These are phyloP conservation scores for Brassica cretica DNA, from an alignment of 345 rosid species.

Conservation along the genomic window DNA sequence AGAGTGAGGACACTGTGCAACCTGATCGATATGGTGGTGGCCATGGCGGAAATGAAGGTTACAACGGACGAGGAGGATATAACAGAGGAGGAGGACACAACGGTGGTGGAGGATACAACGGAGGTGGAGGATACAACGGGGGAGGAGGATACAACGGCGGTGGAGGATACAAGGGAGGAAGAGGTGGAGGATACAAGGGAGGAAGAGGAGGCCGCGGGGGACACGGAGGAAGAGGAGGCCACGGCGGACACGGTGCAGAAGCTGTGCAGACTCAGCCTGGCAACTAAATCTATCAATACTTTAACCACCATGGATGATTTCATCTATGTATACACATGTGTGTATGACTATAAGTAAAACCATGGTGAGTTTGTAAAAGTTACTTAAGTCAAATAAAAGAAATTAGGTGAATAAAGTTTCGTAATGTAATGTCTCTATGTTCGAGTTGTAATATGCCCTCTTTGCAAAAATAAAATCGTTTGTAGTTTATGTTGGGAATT, in stretches of 20 bases:
- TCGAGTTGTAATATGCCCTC: slow-evolving; percentile 6
- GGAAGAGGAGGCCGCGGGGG: slow-evolving; percentile 16
- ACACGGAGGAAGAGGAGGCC: slow-evolving; percentile 19
- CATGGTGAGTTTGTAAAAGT: slow-evolving; percentile 24
- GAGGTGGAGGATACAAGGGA: not conserved
- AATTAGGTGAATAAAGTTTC: not conserved
- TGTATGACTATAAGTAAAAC: slow-evolving; percentile 12
- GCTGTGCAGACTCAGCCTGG: slow-evolving; percentile 25
- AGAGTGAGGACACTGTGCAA: slow-evolving; percentile 21
- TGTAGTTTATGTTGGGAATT: too few species aligned
- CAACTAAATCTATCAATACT: not conserved
- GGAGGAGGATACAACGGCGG: slow-evolving; percentile 2
- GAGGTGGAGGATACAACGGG: slow-evolving; percentile 1
- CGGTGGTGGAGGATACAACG: not conserved
- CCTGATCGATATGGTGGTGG: slow-evolving; percentile 4
- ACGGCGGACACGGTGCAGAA: slow-evolving; percentile 1
- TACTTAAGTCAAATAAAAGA: slow-evolving; percentile 1
- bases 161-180: slow-evolving; percentile 1
- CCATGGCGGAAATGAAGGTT: not conserved
- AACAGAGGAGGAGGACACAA: not conserved
- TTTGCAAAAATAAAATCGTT: not conserved
- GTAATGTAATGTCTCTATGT: not conserved
- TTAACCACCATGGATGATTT: slow-evolving; percentile 8
- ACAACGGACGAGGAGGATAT: not conserved
- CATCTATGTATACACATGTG: not conserved